phyloP scores from a whole-genome alignment of 2,329 filamentous ascomycete species.

The Phialemonium atrogriseum region DNA sequence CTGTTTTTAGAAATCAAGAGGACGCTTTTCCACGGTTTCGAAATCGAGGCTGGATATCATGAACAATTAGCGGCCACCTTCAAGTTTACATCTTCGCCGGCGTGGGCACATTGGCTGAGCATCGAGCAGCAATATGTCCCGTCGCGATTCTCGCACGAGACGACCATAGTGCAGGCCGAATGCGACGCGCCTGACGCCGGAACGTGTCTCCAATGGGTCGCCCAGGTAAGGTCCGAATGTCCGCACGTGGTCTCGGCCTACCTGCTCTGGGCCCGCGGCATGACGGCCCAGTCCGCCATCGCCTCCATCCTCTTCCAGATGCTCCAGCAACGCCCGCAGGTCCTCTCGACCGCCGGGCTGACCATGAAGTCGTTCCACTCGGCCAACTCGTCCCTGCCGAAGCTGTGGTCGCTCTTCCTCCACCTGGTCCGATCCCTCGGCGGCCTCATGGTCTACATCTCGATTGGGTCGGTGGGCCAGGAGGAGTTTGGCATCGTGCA shows the following conservation, averaged over 20 bases:
- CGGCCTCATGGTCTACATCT: slow-evolving; percentile 17
- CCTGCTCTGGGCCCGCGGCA: slow-evolving; percentile 19
- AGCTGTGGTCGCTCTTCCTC: slow-evolving; percentile 15
- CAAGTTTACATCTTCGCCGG: slow-evolving; percentile 16
- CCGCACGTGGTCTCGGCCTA: slow-evolving; percentile 14
- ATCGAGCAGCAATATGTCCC: slow-evolving; percentile 18
- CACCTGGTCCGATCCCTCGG: slow-evolving; percentile 11
- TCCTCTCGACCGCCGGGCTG: slow-evolving; percentile 11
- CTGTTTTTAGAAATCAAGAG: no score
- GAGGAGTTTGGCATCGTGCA: slow-evolving; percentile 18
- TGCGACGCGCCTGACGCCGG: slow-evolving; percentile 20
- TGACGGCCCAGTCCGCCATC: slow-evolving; percentile 18
- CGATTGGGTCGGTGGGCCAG: slow-evolving; percentile 16
- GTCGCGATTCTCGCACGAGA: slow-evolving; percentile 10
- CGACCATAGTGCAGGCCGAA: slow-evolving; percentile 15
- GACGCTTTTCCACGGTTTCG: slow-evolving; percentile 15
- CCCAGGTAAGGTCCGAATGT: slow-evolving; percentile 12
- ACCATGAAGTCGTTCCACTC: slow-evolving; percentile 12
- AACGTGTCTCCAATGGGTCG: slow-evolving; percentile 17
- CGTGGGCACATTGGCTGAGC: slow-evolving; percentile 17
- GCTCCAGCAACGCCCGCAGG: slow-evolving; percentile 16
- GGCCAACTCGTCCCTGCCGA: slow-evolving; percentile 10
- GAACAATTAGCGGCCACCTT: slow-evolving; percentile 17
- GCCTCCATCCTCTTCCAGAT: slow-evolving; percentile 18
- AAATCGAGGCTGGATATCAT: slow-evolving; percentile 16